Percentiles rank a stretch among this genome's conserved stretches.
Conservation (phyloP, 208 protist species). For the Trypanosoma melophagium region DNA sequence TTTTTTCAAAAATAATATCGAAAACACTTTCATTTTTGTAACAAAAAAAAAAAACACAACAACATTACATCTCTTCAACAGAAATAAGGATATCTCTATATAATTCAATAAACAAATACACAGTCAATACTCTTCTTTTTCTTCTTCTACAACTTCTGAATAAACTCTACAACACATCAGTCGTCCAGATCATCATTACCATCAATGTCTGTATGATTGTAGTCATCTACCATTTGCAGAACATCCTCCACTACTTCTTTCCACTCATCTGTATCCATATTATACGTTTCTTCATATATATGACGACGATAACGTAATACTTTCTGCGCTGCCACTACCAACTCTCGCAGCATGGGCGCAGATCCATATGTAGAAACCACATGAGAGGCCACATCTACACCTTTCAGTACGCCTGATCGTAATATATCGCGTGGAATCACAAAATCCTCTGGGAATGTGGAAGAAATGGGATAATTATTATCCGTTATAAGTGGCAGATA, state of each 20-base stretch:
- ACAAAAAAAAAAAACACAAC: too few relatives aligned
- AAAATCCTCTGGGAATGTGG: slow-evolving; percentile 62
- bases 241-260: slow-evolving; percentile 66
- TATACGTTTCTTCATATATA: slow-evolving; percentile 47
- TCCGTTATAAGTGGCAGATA: slow-evolving; percentile 65
- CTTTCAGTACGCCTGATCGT: slow-evolving; percentile 14
- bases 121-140: not conserved
- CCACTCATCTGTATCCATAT: slow-evolving; percentile 80
- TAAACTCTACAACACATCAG: not conserved
- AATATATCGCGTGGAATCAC: slow-evolving; percentile 37
- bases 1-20: too few relatives aligned
- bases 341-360: slow-evolving; percentile 51
- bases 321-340: slow-evolving; percentile 34
- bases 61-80: too few relatives aligned
- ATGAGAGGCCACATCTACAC: slow-evolving; percentile 65
- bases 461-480: slow-evolving; percentile 65
- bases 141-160: not conserved
- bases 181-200: slow-evolving; percentile 30
- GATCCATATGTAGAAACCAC: slow-evolving; percentile 67
- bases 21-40: too few relatives aligned
- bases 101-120: too few relatives aligned
- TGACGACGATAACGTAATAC: slow-evolving; percentile 44
- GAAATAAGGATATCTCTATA: too few relatives aligned
- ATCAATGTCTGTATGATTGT: slow-evolving; percentile 52
- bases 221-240: slow-evolving; percentile 64